These are phyloP conservation scores for Penicillium salamii DNA, from an alignment of 495 filamentous ascomycete genomes.

Conservation along the genomic window DNA sequence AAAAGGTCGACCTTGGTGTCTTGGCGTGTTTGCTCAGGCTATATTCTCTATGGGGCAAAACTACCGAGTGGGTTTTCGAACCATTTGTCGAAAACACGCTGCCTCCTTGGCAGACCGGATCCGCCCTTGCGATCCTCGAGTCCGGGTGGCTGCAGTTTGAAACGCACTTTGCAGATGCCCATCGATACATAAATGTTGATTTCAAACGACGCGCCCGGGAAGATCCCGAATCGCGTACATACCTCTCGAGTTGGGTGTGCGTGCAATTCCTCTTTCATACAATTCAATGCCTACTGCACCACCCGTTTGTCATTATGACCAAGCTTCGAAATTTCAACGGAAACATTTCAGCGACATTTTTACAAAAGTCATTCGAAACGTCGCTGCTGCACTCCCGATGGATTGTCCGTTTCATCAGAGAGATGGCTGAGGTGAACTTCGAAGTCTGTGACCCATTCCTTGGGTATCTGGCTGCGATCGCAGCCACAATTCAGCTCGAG, in stretches of 20 bases:
- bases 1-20: constrained; percentile 24
- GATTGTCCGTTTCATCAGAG: constrained; percentile 27
- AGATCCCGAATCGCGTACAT: constrained; percentile 18
- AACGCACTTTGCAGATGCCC: constrained; percentile 26
- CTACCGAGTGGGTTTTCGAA: constrained; percentile 29
- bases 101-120: constrained; percentile 29
- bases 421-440: constrained; percentile 24
- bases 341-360: constrained; percentile 27
- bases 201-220: constrained; percentile 24
- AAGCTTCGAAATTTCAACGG: constrained; percentile 27
- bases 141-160: constrained; percentile 34
- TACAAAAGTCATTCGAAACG: constrained; percentile 32
- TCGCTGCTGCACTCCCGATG: constrained; percentile 30
- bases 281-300: constrained; percentile 26
- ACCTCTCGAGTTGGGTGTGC: constrained; percentile 27
- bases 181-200: constrained; percentile 30
- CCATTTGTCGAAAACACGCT: constrained; percentile 12
- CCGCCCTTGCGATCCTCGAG: constrained; percentile 23
- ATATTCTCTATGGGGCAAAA: constrained; percentile 28
- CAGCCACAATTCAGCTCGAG: constrained; percentile 29
- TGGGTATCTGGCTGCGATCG: constrained; percentile 29
- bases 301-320: constrained; percentile 30
- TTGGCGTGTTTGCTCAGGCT: constrained; percentile 22
- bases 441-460: constrained; percentile 24
- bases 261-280: constrained; percentile 32